These are phyloP conservation scores for Chionographis japonica DNA, from an alignment of 106 monocot species.

Conservation along the genomic window DNA sequence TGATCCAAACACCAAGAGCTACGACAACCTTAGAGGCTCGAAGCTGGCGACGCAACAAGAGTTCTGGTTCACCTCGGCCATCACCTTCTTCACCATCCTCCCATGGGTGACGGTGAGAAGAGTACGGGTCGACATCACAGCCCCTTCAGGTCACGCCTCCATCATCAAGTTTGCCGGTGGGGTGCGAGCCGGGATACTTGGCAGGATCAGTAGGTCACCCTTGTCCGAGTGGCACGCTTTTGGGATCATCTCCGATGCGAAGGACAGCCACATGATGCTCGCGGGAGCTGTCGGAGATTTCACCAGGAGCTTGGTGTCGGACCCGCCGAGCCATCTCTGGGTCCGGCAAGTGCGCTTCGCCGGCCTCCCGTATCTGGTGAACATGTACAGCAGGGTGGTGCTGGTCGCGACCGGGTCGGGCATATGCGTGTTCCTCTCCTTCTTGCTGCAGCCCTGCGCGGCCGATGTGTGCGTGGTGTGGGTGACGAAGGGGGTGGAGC, in stretches of 20 bases:
- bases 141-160: constrained; percentile 24
- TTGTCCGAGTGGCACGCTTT: constrained; percentile 29
- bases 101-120: constrained; percentile 19
- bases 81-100: constrained; percentile 18
- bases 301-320: constrained; percentile 9
- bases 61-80: constrained; percentile 13
- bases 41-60: constrained; percentile 6
- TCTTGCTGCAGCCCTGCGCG: constrained; percentile 14
- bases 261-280: constrained; percentile 28
- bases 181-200: constrained; percentile 18
- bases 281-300: constrained; percentile 30
- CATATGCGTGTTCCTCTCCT: constrained; percentile 24
- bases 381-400: constrained; percentile 21
- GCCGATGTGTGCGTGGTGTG: constrained; percentile 24
- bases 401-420: constrained; percentile 24
- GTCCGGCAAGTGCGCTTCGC: constrained; percentile 18
- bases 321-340: constrained; percentile 18
- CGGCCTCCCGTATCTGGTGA: constrained; percentile 17
- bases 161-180: constrained; percentile 20
- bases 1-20: constrained; percentile 10
- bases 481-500: constrained; percentile 22
- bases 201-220: constrained; percentile 24
- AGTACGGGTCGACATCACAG: constrained; percentile 11
- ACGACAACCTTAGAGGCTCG: neutral
- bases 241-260: constrained; percentile 20